Percentiles rank a stretch among this genome's conserved stretches.
phyloP scores from a whole-genome alignment of 2,329 filamentous ascomycete genomes.

The Penicillium freii region DNA sequence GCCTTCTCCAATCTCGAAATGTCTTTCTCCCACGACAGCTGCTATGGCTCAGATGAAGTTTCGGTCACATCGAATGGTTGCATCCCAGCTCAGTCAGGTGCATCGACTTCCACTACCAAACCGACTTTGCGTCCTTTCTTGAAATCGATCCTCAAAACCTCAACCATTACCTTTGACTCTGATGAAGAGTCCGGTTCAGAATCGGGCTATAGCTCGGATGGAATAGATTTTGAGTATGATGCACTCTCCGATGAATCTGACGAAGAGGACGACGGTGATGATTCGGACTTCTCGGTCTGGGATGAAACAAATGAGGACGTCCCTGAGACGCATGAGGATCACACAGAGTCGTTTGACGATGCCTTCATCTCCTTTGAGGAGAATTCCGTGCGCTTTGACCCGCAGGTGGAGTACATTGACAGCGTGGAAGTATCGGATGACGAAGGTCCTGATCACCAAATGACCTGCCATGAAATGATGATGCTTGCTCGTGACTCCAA shows the following conservation, averaged over 20 bases:
- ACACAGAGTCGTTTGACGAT: slow-evolving; percentile 35
- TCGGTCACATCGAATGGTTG: slow-evolving; percentile 34
- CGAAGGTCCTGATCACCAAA: slow-evolving; percentile 26
- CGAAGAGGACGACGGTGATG: slow-evolving; percentile 31
- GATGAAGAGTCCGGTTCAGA: slow-evolving; percentile 29
- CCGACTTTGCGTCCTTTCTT: slow-evolving; percentile 26
- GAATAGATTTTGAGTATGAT: slow-evolving; percentile 31
- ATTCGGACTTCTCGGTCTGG: slow-evolving; percentile 33
- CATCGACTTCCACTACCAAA: slow-evolving; percentile 21
- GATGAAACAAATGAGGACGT: slow-evolving; percentile 28
- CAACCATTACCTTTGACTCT: slow-evolving; percentile 27
- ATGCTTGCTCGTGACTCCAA: slow-evolving; percentile 31
- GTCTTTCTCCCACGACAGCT: slow-evolving; percentile 41
- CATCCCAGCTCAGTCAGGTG: slow-evolving; percentile 22
- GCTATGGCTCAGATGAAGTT: slow-evolving; percentile 40
- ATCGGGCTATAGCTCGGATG: slow-evolving; percentile 41
- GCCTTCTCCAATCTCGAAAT: slow-evolving; percentile 38
- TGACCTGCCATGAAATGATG: slow-evolving; percentile 46
- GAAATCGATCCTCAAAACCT: slow-evolving; percentile 38
- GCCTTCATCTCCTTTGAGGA: slow-evolving; percentile 38
- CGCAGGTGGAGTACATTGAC: slow-evolving; percentile 38
- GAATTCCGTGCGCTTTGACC: slow-evolving; percentile 36
- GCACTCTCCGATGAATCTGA: slow-evolving; percentile 25
- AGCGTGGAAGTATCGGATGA: slow-evolving; percentile 26
- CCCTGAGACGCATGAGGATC: slow-evolving; percentile 31